These are phyloP conservation scores for Cicer chorassanicum DNA, from an alignment of 306 rosid species.

Conservation along the genomic window DNA sequence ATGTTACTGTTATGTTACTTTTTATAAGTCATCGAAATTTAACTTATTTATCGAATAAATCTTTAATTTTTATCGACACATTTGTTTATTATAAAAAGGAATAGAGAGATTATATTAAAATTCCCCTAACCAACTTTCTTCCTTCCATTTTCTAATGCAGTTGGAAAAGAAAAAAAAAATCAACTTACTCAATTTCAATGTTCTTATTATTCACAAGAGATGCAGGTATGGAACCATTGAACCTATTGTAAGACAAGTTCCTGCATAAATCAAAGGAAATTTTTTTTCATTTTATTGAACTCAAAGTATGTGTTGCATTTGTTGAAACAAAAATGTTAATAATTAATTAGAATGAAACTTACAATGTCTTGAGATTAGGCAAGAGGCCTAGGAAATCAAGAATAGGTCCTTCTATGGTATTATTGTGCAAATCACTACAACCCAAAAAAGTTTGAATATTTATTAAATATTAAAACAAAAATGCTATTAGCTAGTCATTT, in stretches of 20 bases:
- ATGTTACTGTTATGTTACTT: too few species aligned
- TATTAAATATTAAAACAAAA: background rate
- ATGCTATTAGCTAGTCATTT: background rate
- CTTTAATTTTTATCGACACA: too few species aligned
- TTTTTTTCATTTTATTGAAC: constrained; percentile 8
- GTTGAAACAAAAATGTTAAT: constrained; percentile 1
- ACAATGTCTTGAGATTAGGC: constrained; percentile 51
- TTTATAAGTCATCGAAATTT: too few species aligned
- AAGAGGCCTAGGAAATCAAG: constrained; percentile 55
- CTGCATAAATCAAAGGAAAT: constrained; percentile 32
- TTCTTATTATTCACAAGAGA: constrained; percentile 43
- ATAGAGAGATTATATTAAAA: background rate
- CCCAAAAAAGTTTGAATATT: background rate
- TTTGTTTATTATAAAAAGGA: too few species aligned
- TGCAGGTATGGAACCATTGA: constrained; percentile 47
- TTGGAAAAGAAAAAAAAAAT: background rate
- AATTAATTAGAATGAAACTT: constrained; percentile 27
- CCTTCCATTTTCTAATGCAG: background rate
- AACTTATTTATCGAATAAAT: too few species aligned
- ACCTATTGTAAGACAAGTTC: constrained; percentile 48
- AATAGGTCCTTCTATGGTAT: constrained; percentile 52
- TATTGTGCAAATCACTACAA: constrained; percentile 52
- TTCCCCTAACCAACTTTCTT: background rate
- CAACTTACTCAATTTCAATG: constrained; percentile 45
- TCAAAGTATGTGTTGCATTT: constrained; percentile 21